Evolutionary conservation across 2,329 filamentous ascomycete genomes (phyloP), one percentile per base, ranked within the genome.

Genomic region (Phyllosticta capitalensis): DNA sequence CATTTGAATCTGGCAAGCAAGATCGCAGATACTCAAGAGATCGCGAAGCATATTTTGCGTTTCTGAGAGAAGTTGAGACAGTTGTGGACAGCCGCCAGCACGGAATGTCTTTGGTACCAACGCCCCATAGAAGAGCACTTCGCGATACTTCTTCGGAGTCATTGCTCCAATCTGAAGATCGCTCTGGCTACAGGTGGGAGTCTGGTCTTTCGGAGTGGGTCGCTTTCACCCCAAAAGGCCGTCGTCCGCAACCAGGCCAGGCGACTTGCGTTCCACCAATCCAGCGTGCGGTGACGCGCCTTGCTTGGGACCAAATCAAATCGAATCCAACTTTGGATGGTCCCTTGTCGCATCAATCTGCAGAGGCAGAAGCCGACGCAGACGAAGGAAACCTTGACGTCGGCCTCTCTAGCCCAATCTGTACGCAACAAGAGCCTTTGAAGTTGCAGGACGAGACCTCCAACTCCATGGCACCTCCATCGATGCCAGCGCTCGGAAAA

Each of bases 231-330:
- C 75, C 76, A 0, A 52, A 22, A 22, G 20, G 10, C 9, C 50
- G 20, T 21, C 50, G 52, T 54, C 38, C 38, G 12, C 38, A n/a
- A 45, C 14, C 7, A 12, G 57, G 52, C 45, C 28, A 52, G 6
- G 45, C 58, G n/a, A n/a, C 83, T 56, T 85, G 81, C 59, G 87
- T 89, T n/a, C 17, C 17, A 14, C 38, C 38, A 45, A n/a, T n/a
- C 2, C 38, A 45, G n/a, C 38, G 17, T 17, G 38, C 17, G 6
- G 38, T n/a, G 14, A 45, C 38, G 17, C 38, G 38, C 38, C 38
- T 45, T 7, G 38, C 38, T 45, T 45, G 38, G 38, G 38, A 45
- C 14, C 12, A 45, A 45, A 45, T 45, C 17, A 45, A 45, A n/a
- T 45, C 38, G 7, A 45, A 45, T 45, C 38, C 38, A 7, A 45